Percentiles rank a stretch among this genome's conserved stretches.
Evolutionary conservation across 148 eudicot species (phyloP).

Genomic region (Nepenthes mirabilis): DNA sequence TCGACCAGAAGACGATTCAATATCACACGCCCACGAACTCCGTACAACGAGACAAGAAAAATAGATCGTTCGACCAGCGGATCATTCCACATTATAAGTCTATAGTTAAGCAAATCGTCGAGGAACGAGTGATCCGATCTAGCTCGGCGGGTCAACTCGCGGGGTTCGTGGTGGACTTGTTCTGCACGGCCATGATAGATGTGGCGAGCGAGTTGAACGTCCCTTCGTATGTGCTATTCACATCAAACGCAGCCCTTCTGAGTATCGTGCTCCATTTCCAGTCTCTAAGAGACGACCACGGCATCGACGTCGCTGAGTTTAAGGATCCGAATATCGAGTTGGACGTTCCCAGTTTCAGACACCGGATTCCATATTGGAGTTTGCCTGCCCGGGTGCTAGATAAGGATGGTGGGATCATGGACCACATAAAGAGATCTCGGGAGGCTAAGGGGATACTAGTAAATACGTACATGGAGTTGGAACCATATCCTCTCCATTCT

Average conservation of each 20-base stretch:
- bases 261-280: conserved; percentile 6
- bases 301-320: conserved; percentile 1
- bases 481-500: not conserved
- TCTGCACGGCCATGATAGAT: not conserved
- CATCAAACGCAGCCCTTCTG: not conserved
- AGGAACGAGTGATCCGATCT: not conserved
- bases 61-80: not conserved
- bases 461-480: conserved; percentile 10
- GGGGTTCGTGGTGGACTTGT: not conserved
- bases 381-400: not conserved
- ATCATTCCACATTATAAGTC: not conserved
- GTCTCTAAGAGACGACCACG: conserved; percentile 5
- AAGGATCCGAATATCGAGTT: not conserved
- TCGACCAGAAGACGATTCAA: not conserved
- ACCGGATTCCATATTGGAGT: conserved; percentile 1
- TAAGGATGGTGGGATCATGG: not conserved
- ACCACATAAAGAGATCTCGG: not conserved
- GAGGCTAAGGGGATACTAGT: conserved; percentile 7
- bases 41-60: too few species aligned
- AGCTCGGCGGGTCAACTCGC: not conserved
- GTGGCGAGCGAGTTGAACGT: conserved; percentile 1
- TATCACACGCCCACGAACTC: not conserved
- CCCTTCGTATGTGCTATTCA: not conserved
- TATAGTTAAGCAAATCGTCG: not conserved
- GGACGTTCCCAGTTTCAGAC: conserved; percentile 12